These are phyloP conservation scores for Collybiopsis confluens DNA, from an alignment of 768 basidiomycete genomes.

Conservation along the genomic window DNA sequence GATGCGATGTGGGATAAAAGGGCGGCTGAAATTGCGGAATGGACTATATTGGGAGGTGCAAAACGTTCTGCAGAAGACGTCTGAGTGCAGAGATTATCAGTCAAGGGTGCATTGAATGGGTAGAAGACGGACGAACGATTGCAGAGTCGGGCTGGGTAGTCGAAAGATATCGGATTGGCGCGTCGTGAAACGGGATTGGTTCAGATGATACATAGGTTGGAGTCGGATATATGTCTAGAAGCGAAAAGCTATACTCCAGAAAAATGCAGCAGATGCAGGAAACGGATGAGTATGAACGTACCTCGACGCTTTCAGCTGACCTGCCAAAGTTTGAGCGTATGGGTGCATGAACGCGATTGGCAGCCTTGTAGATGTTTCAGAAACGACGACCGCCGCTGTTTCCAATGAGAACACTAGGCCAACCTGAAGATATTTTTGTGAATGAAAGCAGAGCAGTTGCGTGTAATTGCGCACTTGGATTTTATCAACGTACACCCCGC, in stretches of 20 bases:
- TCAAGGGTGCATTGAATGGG: too few species aligned
- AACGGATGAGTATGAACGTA: too few species aligned
- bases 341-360: conserved; percentile 47
- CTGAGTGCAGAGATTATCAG: conserved; percentile 19
- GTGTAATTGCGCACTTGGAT: conserved; percentile 39
- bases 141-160: conserved; percentile 14
- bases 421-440: conserved; percentile 36
- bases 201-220: conserved; percentile 40
- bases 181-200: conserved; percentile 31
- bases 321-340: conserved; percentile 41
- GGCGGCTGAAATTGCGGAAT: conserved; percentile 46
- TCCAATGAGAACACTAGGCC: conserved; percentile 49
- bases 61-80: conserved; percentile 33
- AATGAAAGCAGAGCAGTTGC: too few species aligned
- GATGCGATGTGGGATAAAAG: conserved; percentile 37
- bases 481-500: conserved; percentile 39
- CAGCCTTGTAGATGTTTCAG: conserved; percentile 45
- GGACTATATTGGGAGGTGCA: conserved; percentile 53
- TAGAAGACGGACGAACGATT: background rate
- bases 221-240: conserved; percentile 51
- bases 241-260: conserved; percentile 36
- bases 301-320: conserved; percentile 42
- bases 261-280: background rate
- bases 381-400: conserved; percentile 42
- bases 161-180: conserved; percentile 53